Evolutionary conservation across 2,329 filamentous ascomycete genomes (phyloP).

Genomic region (Epichloe hybrida): DNA sequence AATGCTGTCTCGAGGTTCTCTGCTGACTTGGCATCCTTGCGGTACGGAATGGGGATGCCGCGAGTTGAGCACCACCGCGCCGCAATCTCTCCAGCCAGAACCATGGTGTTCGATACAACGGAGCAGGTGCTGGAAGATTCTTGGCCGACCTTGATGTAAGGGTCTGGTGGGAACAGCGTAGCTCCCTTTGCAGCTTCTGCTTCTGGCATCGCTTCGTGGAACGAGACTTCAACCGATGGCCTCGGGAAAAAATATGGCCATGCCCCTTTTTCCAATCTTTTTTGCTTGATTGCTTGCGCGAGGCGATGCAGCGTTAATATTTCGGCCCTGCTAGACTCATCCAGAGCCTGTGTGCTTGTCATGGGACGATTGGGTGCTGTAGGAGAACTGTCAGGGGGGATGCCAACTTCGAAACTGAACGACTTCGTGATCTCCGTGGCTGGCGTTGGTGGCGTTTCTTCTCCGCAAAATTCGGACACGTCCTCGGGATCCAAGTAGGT

Average conservation of each 20-base stretch:
- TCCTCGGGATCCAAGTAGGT: constrained; percentile 41
- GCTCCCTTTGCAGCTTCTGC: constrained; percentile 4
- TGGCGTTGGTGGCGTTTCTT: constrained; percentile 13
- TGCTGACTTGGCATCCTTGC: constrained; percentile 30
- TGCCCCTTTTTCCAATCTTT: constrained; percentile 33
- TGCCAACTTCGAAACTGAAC: constrained; percentile 18
- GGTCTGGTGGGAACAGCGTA: constrained; percentile 29
- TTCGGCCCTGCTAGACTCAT: constrained; percentile 27
- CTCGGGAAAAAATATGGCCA: constrained; percentile 34
- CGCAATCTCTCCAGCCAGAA: constrained; percentile 46
- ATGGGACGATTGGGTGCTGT: constrained; percentile 26
- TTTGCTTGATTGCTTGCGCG: constrained; percentile 29
- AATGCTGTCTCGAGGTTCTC: constrained; percentile 24
- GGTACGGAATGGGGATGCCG: constrained; percentile 46
- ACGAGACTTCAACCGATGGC: constrained; percentile 29
- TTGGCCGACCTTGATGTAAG: constrained; percentile 30
- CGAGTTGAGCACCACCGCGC: constrained; percentile 47
- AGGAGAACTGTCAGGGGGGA: constrained; percentile 7
- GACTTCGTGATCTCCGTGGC: constrained; percentile 1
- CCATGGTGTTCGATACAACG: constrained; percentile 35
- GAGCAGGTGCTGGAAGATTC: constrained; percentile 18
- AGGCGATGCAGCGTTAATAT: constrained; percentile 35
- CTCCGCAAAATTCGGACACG: constrained; percentile 30
- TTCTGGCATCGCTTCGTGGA: constrained; percentile 20
- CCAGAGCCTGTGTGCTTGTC: constrained; percentile 28